Conservation (phyloP, 306 rosid genomes). For the Quercus agrifolia region DNA sequence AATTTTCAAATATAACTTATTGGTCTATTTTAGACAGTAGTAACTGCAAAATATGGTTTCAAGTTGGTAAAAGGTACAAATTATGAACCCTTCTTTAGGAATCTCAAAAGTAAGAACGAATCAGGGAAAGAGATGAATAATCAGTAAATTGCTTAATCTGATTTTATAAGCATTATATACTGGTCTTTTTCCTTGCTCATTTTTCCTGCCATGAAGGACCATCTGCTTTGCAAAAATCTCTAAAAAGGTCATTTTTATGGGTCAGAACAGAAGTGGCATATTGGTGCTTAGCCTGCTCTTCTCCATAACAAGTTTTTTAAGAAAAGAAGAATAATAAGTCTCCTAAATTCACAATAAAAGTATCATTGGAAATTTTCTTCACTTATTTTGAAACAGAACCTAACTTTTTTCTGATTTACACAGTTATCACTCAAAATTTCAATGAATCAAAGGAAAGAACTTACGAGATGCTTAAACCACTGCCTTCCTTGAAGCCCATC, state of each 20-base stretch:
- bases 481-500: constrained; percentile 61
- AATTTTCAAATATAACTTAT: too few species aligned
- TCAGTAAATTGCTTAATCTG: background rate
- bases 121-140: background rate
- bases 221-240: background rate
- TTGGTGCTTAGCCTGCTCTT: background rate
- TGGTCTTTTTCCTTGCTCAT: background rate
- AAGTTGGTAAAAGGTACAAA: background rate
- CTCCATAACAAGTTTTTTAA: too few species aligned
- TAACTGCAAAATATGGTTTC: too few species aligned
- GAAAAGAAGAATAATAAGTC: too few species aligned
- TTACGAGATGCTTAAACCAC: constrained; percentile 95
- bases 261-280: background rate
- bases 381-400: background rate
- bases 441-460: constrained; percentile 19
- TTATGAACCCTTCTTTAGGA: background rate
- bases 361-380: background rate
- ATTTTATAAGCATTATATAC: background rate
- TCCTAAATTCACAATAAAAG: background rate
- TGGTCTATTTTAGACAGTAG: too few species aligned
- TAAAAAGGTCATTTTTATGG: background rate
- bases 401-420: background rate
- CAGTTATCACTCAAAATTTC: constrained; percentile 1
- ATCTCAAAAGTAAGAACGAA: background rate
- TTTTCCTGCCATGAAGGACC: background rate